phyloP scores from a whole-genome alignment of 2,329 filamentous ascomycete species.

The Fusarium marasasianum region DNA sequence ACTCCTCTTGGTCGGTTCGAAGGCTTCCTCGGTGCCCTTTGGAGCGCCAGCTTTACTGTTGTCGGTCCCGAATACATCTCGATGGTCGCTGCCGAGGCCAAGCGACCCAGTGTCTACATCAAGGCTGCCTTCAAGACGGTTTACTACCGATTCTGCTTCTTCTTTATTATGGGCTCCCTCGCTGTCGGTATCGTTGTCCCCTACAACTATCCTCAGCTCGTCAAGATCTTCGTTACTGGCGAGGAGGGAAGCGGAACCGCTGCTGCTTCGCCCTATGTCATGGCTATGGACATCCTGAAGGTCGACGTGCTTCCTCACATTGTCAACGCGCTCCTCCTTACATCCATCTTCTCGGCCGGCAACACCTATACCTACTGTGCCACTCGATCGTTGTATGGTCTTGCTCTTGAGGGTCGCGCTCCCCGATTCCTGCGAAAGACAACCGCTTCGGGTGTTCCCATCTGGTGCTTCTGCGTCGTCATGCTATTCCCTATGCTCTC shows the following conservation, averaged over 20 bases:
- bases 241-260: slow-evolving; percentile 53
- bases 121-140: slow-evolving; percentile 77
- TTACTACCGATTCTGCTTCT: slow-evolving; percentile 75
- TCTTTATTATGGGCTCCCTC: slow-evolving; percentile 76
- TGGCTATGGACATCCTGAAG: slow-evolving; percentile 66
- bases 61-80: slow-evolving; percentile 75
- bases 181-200: slow-evolving; percentile 73
- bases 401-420: slow-evolving; percentile 61
- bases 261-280: slow-evolving; percentile 69
- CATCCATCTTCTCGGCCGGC: slow-evolving; percentile 57
- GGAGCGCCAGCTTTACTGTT: slow-evolving; percentile 70
- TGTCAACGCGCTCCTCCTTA: slow-evolving; percentile 63
- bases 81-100: slow-evolving; percentile 75
- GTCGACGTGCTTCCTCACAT: slow-evolving; percentile 65
- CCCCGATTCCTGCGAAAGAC: slow-evolving; percentile 64
- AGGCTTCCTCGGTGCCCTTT: slow-evolving; percentile 74
- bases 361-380: slow-evolving; percentile 64
- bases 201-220: slow-evolving; percentile 67
- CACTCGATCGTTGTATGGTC: slow-evolving; percentile 60
- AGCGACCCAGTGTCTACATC: slow-evolving; percentile 70
- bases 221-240: slow-evolving; percentile 57
- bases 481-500: slow-evolving; percentile 64
- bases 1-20: slow-evolving; percentile 73
- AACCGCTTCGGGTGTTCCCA: slow-evolving; percentile 68
- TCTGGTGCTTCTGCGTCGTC: slow-evolving; percentile 64